phyloP scores from a whole-genome alignment of 345 rosid genomes.

The sweet orange (Citrus sinensis) region DVS_A1.0 CM039164.1:21464501-21465000 shows the following conservation, averaged over 20 bases:
- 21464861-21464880: neutral
- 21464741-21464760: neutral
- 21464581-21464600: slow-evolving; percentile 23
- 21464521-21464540: slow-evolving; percentile 3
- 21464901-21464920: neutral
- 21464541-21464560: slow-evolving; percentile 17
- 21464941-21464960: neutral
- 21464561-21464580: slow-evolving; percentile 22
- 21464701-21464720: slow-evolving; percentile 1
- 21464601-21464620: slow-evolving; percentile 7
- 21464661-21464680: neutral
- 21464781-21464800: neutral
- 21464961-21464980: neutral
- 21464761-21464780: slow-evolving; percentile 4
- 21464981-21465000: neutral
- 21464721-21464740: neutral
- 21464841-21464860: neutral
- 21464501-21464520: slow-evolving; percentile 7
- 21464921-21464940: neutral
- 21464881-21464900: neutral
- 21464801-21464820: neutral
- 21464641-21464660: neutral
- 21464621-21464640: slow-evolving; percentile 13
- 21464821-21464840: neutral
- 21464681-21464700: slow-evolving; percentile 4